Conservation (phyloP, 257 asterid species). For the Solanum chmielewskii region DNA sequence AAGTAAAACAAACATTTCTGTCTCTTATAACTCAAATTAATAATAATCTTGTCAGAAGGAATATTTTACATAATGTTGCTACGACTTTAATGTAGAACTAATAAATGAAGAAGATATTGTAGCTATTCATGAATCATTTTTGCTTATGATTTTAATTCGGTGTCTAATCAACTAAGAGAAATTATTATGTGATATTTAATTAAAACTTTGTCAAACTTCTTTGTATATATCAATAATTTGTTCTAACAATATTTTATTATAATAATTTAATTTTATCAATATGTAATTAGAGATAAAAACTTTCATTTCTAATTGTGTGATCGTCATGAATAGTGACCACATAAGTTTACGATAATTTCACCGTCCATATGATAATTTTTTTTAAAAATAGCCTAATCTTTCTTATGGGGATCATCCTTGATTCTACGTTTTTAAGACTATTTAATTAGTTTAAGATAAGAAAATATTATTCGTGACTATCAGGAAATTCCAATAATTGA, state of each 20-base stretch:
- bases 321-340: neutral
- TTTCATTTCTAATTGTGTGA: neutral
- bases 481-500: neutral
- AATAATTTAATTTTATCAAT: too few species aligned
- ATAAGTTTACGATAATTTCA: neutral
- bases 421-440: neutral
- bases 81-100: neutral
- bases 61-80: neutral
- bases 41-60: neutral
- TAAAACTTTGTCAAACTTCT: neutral
- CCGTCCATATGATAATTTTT: neutral
- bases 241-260: rapidly evolving
- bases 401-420: neutral
- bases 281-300: neutral
- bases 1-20: neutral
- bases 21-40: neutral
- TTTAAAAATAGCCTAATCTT: neutral
- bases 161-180: neutral
- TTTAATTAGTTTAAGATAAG: neutral
- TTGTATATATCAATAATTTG: too few species aligned
- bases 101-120: neutral
- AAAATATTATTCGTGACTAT: neutral
- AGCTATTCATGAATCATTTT: neutral
- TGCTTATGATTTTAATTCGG: neutral
- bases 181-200: neutral